Percentiles rank a stretch among this genome's conserved stretches.
Evolutionary conservation across 2,329 filamentous ascomycete species (phyloP).

Genomic region (Emmonsia crescens): DNA sequence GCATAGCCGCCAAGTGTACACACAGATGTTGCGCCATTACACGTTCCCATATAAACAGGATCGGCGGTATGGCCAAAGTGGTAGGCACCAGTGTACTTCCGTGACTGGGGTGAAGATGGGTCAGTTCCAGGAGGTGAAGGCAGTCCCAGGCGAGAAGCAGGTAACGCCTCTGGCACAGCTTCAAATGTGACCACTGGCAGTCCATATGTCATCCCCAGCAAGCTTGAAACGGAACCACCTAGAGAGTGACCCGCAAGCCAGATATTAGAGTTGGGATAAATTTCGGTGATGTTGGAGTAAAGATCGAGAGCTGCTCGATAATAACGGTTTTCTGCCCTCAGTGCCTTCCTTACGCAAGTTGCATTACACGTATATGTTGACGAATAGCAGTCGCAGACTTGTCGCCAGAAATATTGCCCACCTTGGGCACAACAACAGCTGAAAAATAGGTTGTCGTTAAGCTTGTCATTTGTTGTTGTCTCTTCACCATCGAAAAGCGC

Average conservation of each 20-base stretch:
- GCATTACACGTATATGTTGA: constrained; percentile 83
- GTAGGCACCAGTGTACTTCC: constrained; percentile 64
- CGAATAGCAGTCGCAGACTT: constrained; percentile 87
- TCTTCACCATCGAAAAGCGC: constrained; percentile 95
- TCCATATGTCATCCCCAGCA: constrained; percentile 84
- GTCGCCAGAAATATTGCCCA: constrained; percentile 77
- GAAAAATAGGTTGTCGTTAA: constrained; percentile 96
- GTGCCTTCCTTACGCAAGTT: constrained; percentile 67
- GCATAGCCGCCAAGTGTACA: constrained; percentile 91
- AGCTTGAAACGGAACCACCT: constrained; percentile 77
- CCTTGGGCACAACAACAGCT: constrained; percentile 96
- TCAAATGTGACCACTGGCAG: constrained; percentile 87
- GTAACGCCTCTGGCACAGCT: constrained; percentile 80
- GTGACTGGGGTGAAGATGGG: constrained; percentile 57
- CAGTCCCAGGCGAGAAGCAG: constrained; percentile 72
- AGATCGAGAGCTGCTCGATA: constrained; percentile 82
- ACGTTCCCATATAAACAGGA: constrained; percentile 86
- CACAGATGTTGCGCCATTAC: constrained; percentile 77
- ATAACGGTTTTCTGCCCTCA: constrained; percentile 77
- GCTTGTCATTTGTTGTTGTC: constrained; percentile 93
- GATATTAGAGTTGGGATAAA: constrained; percentile 74
- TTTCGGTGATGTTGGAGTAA: constrained; percentile 79
- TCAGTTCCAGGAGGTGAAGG: constrained; percentile 72
- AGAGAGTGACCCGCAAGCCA: constrained; percentile 92
- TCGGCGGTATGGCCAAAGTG: constrained; percentile 96